A percentile compares a stretch with the other conserved stretches of the same genome.
Evolutionary conservation across 176 grass and related monocot species (phyloP).

Genomic region (maize (Zea mays)): Zm-B73-REFERENCE-NAM-5.0 NC_050101.1:174484501-174485000

Average conservation of each 20-base stretch:
- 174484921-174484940: background rate
- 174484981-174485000: constrained; percentile 22
- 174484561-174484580: constrained; percentile 89
- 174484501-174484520: constrained; percentile 1
- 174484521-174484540: constrained; percentile 3
- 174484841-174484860: background rate
- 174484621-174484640: constrained; percentile 79
- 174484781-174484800: background rate
- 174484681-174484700: background rate
- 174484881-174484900: background rate
- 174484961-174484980: constrained; percentile 27
- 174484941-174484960: constrained; percentile 35
- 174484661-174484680: background rate
- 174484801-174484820: too few relatives aligned
- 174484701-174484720: background rate
- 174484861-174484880: background rate
- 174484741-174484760: background rate
- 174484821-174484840: background rate
- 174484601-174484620: constrained; percentile 90
- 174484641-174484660: constrained; percentile 26
- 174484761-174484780: background rate
- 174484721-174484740: background rate
- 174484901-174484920: background rate
- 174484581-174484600: constrained; percentile 93
- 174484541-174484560: constrained; percentile 56